phyloP scores from a whole-genome alignment of 108 stramenopile species.

The Nannochloropsis salina region DNA sequence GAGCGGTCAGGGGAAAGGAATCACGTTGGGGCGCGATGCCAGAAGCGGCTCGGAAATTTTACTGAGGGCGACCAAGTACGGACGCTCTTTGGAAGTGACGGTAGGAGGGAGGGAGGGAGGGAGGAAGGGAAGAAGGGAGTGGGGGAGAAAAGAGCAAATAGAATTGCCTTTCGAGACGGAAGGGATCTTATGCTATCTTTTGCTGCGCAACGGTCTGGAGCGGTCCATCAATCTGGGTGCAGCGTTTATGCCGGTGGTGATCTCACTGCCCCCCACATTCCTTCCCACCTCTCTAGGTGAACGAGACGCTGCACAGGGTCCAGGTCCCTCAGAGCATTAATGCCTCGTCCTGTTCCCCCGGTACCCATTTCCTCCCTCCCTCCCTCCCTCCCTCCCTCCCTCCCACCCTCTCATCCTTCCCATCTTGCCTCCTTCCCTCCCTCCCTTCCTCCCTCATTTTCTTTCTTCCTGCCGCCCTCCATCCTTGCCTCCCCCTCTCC shows the following conservation, averaged over 20 bases:
- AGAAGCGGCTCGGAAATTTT: not conserved
- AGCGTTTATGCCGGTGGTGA: not conserved
- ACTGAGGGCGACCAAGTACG: not conserved
- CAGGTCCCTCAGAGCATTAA: not conserved
- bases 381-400: not conserved
- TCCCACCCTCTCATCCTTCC: not conserved
- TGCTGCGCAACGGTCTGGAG: no score
- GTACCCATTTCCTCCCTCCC: not conserved
- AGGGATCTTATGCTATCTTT: no score
- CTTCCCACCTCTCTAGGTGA: not conserved
- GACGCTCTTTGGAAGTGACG: not conserved
- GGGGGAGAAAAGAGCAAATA: not conserved
- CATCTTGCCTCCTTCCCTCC: not conserved
- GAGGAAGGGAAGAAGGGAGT: not conserved
- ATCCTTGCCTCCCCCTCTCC: no score
- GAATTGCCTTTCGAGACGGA: not conserved
- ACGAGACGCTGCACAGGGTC: not conserved
- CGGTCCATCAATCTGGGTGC: no score
- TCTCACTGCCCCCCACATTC: not conserved
- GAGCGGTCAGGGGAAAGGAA: not conserved
- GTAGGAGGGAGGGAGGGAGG: not conserved
- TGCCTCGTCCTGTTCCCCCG: not conserved
- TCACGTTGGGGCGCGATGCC: not conserved
- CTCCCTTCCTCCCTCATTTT: not conserved
- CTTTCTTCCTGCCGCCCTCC: not conserved